These are phyloP conservation scores for Sporothrix brasiliensis DNA, from an alignment of 2,329 filamentous ascomycete genomes.

Conservation along the genomic window DNA sequence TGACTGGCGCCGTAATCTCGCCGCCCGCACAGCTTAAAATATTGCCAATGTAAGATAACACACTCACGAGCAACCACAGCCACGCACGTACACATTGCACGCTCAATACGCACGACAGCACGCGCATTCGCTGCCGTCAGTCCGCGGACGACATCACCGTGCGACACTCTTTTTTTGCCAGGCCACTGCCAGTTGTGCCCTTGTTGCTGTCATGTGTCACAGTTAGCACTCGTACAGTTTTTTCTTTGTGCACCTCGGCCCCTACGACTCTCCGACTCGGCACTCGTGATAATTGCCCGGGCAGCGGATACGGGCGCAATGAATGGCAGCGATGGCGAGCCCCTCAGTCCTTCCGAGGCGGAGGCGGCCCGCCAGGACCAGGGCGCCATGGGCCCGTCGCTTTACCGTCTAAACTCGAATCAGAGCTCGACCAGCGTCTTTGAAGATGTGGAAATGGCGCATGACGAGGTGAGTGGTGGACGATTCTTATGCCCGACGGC, in stretches of 20 bases:
- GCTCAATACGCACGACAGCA: not conserved
- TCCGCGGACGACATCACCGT: not conserved
- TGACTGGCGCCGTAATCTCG: not conserved
- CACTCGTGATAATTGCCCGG: not conserved
- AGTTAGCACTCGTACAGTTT: not conserved
- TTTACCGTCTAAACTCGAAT: slow-evolving; percentile 71
- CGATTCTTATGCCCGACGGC: too few relatives aligned
- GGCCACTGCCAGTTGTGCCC: not conserved
- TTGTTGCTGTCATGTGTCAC: slow-evolving; percentile 20
- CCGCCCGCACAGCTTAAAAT: slow-evolving; percentile 1
- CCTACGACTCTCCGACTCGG: not conserved
- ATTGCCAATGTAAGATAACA: not conserved
- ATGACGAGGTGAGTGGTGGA: slow-evolving; percentile 71
- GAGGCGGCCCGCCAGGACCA: slow-evolving; percentile 9
- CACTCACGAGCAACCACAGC: not conserved
- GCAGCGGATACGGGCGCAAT: slow-evolving; percentile 21
- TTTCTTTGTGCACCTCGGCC: slow-evolving; percentile 8
- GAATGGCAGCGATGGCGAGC: slow-evolving; percentile 31
- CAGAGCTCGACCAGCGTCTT: slow-evolving; percentile 79
- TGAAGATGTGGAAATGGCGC: slow-evolving; percentile 97
- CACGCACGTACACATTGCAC: not conserved
- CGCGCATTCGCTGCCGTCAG: not conserved
- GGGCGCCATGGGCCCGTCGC: slow-evolving; percentile 26
- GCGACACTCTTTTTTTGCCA: slow-evolving; percentile 1
- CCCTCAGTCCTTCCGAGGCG: slow-evolving; percentile 26